Base-by-base conservation (phyloP, 208 protist genomes). In the Angomonas ambiguus region DNA sequence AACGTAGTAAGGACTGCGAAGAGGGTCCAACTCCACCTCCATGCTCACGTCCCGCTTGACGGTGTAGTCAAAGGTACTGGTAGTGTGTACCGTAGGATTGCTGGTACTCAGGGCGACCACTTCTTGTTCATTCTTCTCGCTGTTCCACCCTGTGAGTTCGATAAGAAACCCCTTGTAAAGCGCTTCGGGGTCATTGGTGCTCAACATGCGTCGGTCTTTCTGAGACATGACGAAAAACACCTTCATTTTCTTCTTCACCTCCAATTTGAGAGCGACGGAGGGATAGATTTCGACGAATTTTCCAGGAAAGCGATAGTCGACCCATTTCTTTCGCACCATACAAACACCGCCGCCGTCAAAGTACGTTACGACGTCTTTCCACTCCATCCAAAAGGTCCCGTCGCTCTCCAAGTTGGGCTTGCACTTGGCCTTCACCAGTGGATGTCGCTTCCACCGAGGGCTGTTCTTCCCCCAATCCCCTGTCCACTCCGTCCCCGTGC, bases 321-420 rank as follows among this genome's bases (percentile, higher is more conserved):
- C 76, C 77, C 61, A 73, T 2, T 34, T 49, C 34, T 56, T 63
- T 42, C 58, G 48, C 2, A 62, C 62, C 60, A 75, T 72, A 68
- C 65, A 85, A 22, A 88, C 77, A 27, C 80, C 69, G 56, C 80
- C 81, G 34, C 79, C 80, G 57, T 86, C 74, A 62, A 93, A 93
- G 62, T 70, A 78, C 67, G 71, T 11, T 35, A 78, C 60, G 25
- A 72, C 80, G 45, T 91, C 79, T 48, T 58, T 63, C 80, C 74
- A 83, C 60, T 74, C 76, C 73, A 91, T 83, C 74, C 74, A 91
- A 67, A 91, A 82, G 27, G 76, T 76, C 24, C 80, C 80, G 68
- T 80, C 80, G 33, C 58, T 70, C 33, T 73, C 51, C 27, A 31
- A 10, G 27, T 28, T 53, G 16, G 68, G 67, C 41, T 71, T 74